phyloP scores from a whole-genome alignment of 2,329 filamentous ascomycete genomes.

The Calonectria naviculata region DNA sequence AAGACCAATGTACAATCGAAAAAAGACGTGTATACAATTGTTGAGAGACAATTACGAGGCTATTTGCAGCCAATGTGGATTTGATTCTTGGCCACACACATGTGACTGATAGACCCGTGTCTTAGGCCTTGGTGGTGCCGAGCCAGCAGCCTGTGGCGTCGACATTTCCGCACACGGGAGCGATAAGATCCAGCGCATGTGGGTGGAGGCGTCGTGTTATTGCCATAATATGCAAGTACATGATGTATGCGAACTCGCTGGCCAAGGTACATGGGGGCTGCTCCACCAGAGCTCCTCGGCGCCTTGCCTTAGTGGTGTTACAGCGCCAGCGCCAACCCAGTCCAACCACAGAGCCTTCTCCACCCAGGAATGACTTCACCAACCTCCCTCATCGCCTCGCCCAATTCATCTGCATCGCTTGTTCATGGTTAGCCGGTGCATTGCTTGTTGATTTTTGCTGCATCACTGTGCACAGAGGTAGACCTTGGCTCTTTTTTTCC shows the following conservation, averaged over 20 bases:
- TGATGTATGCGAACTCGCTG: not conserved
- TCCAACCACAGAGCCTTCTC: constrained; percentile 38
- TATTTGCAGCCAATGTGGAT: not conserved
- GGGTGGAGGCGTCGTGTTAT: not conserved
- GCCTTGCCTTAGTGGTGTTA: constrained; percentile 12
- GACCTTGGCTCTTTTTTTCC: not conserved
- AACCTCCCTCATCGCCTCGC: constrained; percentile 35
- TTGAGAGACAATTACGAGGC: not conserved
- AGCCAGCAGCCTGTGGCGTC: constrained; percentile 1
- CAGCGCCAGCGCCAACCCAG: constrained; percentile 11
- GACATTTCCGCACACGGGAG: not conserved
- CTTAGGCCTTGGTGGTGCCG: not conserved
- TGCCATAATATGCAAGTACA: not conserved
- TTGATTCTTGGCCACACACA: not conserved
- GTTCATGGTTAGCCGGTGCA: constrained; percentile 29
- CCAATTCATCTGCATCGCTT: constrained; percentile 38
- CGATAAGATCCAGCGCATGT: constrained; percentile 10
- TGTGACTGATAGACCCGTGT: not conserved
- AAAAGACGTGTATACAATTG: constrained; percentile 7
- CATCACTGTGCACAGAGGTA: constrained; percentile 12
- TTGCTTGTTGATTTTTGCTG: constrained; percentile 26
- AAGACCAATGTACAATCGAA: constrained; percentile 40
- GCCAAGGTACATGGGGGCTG: not conserved
- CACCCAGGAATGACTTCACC: constrained; percentile 46
- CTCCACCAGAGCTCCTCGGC: constrained; percentile 21